Percentiles rank a stretch among this genome's conserved stretches.
Evolutionary conservation across 192 early-diverging fungal genomes (phyloP).

Genomic region (Piromyces finnis): DNA sequence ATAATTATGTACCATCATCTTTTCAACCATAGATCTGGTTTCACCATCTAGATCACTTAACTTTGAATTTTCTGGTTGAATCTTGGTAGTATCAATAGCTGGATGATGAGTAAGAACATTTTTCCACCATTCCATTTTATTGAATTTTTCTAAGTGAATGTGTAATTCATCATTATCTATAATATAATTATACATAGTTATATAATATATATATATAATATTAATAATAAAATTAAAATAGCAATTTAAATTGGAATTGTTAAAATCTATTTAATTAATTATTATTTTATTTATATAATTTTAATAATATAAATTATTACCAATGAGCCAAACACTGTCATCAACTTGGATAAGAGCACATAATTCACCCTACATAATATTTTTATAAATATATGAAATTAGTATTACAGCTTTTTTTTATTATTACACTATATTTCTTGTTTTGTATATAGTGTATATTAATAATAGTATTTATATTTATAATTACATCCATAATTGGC

Average conservation of each 20-base stretch:
- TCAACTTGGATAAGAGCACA: constrained; percentile 50
- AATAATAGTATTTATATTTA: constrained; percentile 2
- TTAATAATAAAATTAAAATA: too few species aligned
- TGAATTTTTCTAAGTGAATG: constrained; percentile 71
- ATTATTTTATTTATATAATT: not conserved
- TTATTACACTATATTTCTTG: too few species aligned
- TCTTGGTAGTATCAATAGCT: constrained; percentile 72
- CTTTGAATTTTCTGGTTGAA: constrained; percentile 78
- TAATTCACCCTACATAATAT: constrained; percentile 36
- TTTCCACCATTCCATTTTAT: constrained; percentile 75
- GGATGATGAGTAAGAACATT: constrained; percentile 63
- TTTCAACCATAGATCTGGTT: constrained; percentile 80
- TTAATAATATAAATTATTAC: constrained; percentile 10
- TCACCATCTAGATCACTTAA: constrained; percentile 74
- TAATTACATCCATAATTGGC: constrained; percentile 48
- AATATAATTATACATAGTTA: too few species aligned
- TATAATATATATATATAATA: too few species aligned
- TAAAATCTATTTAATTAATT: too few species aligned
- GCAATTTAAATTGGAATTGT: too few species aligned
- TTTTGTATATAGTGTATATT: too few species aligned
- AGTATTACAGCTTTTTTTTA: not conserved
- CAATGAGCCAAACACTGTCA: constrained; percentile 66
- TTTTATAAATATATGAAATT: not conserved
- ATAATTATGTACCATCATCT: constrained; percentile 63
- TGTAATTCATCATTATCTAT: constrained; percentile 44